These are phyloP conservation scores for Cercospora sp. DNA, from an alignment of 2,329 filamentous ascomycete species.

Conservation along the genomic window DNA sequence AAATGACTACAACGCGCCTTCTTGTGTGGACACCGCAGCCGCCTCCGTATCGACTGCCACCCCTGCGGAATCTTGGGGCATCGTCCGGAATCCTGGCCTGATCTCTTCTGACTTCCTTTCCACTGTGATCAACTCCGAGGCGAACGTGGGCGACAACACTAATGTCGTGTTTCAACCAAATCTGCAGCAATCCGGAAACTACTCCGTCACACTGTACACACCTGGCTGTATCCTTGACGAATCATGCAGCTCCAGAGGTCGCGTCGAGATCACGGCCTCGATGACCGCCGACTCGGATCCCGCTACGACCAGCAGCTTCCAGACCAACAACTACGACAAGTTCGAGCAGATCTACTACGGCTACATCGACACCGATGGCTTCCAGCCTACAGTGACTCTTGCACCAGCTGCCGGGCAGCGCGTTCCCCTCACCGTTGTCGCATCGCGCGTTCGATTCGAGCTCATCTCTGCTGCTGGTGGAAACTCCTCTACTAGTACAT, in stretches of 20 bases:
- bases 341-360: constrained; percentile 91
- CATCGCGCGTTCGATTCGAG: constrained; percentile 79
- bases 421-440: constrained; percentile 74
- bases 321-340: constrained; percentile 96
- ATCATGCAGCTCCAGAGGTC: constrained; percentile 73
- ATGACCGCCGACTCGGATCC: constrained; percentile 55
- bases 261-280: constrained; percentile 75
- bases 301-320: constrained; percentile 67
- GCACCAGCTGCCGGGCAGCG: constrained; percentile 67
- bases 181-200: constrained; percentile 85
- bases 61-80: constrained; percentile 61
- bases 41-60: constrained; percentile 66
- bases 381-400: constrained; percentile 82
- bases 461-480: constrained; percentile 72
- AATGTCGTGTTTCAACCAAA: constrained; percentile 80
- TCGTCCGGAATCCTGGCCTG: constrained; percentile 61
- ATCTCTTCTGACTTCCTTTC: constrained; percentile 78
- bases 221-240: constrained; percentile 82
- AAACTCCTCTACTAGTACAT: background rate
- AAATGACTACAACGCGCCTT: constrained; percentile 82
- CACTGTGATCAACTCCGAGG: constrained; percentile 56
- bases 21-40: constrained; percentile 66
- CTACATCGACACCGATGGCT: constrained; percentile 72
- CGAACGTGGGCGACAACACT: constrained; percentile 53
- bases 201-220: constrained; percentile 87